Conservation (phyloP, 495 filamentous ascomycete genomes). For the Clavariopsis aquatica region DNA sequence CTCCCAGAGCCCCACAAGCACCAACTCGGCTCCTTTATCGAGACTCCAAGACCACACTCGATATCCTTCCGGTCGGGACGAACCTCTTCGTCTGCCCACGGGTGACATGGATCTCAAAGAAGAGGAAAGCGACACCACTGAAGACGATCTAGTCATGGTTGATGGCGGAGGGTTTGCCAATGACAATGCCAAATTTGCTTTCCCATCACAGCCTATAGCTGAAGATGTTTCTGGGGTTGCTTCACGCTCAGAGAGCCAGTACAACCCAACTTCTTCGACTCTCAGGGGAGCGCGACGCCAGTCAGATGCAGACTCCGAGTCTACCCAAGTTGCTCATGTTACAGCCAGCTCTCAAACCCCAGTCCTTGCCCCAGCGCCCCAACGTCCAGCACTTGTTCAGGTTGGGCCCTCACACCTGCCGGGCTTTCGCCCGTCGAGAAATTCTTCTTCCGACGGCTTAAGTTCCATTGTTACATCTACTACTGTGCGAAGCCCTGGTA, state of each 20-base stretch:
- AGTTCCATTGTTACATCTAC: slow-evolving; percentile 34
- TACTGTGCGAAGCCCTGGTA: slow-evolving; percentile 30
- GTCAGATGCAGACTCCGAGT: slow-evolving; percentile 17
- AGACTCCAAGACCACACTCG: slow-evolving; percentile 1
- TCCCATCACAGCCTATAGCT: neutral
- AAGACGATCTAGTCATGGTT: slow-evolving; percentile 38
- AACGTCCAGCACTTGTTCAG: slow-evolving; percentile 41
- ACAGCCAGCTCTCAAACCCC: slow-evolving; percentile 20
- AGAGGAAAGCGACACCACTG: slow-evolving; percentile 37
- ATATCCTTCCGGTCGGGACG: slow-evolving; percentile 8
- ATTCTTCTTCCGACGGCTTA: slow-evolving; percentile 58
- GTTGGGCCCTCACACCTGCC: slow-evolving; percentile 57
- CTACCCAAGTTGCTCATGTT: slow-evolving; percentile 11
- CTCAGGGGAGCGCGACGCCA: neutral
- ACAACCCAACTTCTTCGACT: neutral
- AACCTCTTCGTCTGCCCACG: slow-evolving; percentile 19
- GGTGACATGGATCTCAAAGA: slow-evolving; percentile 27
- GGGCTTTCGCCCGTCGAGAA: slow-evolving; percentile 55
- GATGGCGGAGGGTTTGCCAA: slow-evolving; percentile 27
- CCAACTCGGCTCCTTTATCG: neutral
- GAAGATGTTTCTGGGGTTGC: slow-evolving; percentile 3
- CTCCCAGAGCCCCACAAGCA: slow-evolving; percentile 5
- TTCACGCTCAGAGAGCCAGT: slow-evolving; percentile 11
- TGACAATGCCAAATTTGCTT: slow-evolving; percentile 27
- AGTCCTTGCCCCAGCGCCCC: slow-evolving; percentile 30